phyloP scores from a whole-genome alignment of 2,329 filamentous ascomycete genomes.

The Didymella segeticola region DNA sequence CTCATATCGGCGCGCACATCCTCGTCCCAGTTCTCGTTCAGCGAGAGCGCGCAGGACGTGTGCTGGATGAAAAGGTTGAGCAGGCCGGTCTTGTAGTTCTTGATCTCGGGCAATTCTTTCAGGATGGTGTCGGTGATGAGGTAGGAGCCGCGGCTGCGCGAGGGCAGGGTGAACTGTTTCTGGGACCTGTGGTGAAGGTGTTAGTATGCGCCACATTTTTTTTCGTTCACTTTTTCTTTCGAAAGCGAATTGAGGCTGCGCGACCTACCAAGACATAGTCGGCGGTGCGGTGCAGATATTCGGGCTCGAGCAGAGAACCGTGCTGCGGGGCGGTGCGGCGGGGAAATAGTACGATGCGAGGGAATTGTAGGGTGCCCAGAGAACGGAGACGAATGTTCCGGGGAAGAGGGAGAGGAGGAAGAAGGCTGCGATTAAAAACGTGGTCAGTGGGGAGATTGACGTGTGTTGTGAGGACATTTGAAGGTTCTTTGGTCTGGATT shows the following conservation, averaged over 20 bases:
- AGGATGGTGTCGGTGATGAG: slow-evolving; percentile 82
- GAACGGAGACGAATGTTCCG: slow-evolving; percentile 52
- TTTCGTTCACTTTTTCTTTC: too few relatives aligned
- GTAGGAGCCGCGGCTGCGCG: slow-evolving; percentile 82
- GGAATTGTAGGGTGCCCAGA: slow-evolving; percentile 45
- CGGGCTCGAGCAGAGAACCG: slow-evolving; percentile 34
- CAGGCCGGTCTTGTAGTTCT: slow-evolving; percentile 73
- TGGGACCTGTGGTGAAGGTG: slow-evolving; percentile 63
- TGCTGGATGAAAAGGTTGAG: slow-evolving; percentile 94
- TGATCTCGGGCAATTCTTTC: slow-evolving; percentile 77
- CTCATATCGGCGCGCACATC: slow-evolving; percentile 95
- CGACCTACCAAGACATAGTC: slow-evolving; percentile 44
- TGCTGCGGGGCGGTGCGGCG: slow-evolving; percentile 24
- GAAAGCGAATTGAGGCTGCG: too few relatives aligned
- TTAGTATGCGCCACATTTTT: too few relatives aligned
- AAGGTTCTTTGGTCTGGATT: too few relatives aligned
- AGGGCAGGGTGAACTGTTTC: slow-evolving; percentile 80
- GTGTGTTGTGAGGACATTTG: slow-evolving; percentile 26
- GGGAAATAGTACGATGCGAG: slow-evolving; percentile 33
- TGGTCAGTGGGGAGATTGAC: slow-evolving; percentile 46
- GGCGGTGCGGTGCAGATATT: slow-evolving; percentile 34
- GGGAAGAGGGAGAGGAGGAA: slow-evolving; percentile 61
- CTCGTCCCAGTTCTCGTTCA: slow-evolving; percentile 90
- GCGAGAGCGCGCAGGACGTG: slow-evolving; percentile 84
- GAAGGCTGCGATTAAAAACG: slow-evolving; percentile 55